phyloP scores from a whole-genome alignment of 2,329 filamentous ascomycete genomes.

The Aspergillus sp. region DNA sequence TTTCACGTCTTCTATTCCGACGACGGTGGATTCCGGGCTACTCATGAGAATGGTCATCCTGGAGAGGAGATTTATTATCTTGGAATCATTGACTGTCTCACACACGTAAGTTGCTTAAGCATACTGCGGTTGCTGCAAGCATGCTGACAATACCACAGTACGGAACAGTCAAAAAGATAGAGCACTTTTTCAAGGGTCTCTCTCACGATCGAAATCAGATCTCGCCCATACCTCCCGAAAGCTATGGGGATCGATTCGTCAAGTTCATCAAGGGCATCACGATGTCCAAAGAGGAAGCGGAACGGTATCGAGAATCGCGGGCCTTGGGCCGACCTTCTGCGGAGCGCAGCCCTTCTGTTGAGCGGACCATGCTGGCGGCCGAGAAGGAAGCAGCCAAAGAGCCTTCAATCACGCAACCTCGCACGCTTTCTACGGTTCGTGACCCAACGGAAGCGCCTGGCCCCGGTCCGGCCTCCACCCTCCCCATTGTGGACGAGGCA shows the following conservation, averaged over 20 bases:
- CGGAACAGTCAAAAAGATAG: conserved; percentile 87
- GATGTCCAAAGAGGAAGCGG: conserved; percentile 81
- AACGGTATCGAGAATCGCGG: conserved; percentile 44
- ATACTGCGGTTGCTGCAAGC: background rate
- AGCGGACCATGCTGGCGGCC: conserved; percentile 56
- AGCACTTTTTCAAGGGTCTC: conserved; percentile 96
- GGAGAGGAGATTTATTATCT: conserved; percentile 96
- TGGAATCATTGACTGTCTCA: conserved; percentile 96
- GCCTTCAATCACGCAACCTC: conserved; percentile 59
- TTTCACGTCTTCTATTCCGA: conserved; percentile 89
- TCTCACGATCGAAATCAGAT: conserved; percentile 81
- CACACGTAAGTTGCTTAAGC: conserved; percentile 73
- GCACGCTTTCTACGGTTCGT: conserved; percentile 57
- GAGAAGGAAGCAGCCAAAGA: conserved; percentile 63
- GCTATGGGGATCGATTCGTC: conserved; percentile 91
- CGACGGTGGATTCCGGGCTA: conserved; percentile 88
- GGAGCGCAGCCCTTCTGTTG: conserved; percentile 43
- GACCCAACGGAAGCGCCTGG: conserved; percentile 57
- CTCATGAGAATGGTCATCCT: conserved; percentile 79
- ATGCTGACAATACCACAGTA: conserved; percentile 57
- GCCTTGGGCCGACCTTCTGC: conserved; percentile 26
- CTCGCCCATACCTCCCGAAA: conserved; percentile 82
- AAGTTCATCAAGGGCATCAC: conserved; percentile 89
- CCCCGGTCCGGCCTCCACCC: conserved; percentile 52
- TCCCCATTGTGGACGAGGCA: conserved; percentile 90